Conservation (phyloP, 2,329 filamentous ascomycete species). For the Emergomyces orientalis region DNA sequence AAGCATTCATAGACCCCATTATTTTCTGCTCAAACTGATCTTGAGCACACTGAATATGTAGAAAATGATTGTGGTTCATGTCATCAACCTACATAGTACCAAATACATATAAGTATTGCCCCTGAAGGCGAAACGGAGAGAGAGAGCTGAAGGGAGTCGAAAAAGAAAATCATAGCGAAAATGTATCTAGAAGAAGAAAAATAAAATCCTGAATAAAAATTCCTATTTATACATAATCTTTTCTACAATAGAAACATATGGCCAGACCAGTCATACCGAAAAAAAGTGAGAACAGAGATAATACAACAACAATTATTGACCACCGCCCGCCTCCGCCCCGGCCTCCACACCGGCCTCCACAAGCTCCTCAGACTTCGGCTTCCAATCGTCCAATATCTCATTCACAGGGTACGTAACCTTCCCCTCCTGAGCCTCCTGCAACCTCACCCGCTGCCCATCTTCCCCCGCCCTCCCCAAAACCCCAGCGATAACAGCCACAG, state of each 20-base stretch:
- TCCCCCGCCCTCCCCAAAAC: constrained; percentile 78
- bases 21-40: no score
- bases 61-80: neutral
- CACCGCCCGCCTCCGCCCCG: neutral
- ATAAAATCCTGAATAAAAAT: neutral
- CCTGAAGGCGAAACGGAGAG: neutral
- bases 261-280: neutral
- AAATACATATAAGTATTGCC: no score
- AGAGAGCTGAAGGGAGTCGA: no score
- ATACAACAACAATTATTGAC: neutral
- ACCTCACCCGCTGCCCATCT: constrained; percentile 59
- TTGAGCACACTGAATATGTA: no score
- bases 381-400: constrained; percentile 16
- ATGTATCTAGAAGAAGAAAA: neutral
- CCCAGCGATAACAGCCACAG: constrained; percentile 70
- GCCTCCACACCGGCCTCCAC: no score
- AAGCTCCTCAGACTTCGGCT: neutral
- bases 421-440: constrained; percentile 53
- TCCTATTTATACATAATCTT: constrained; percentile 1
- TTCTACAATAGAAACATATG: neutral
- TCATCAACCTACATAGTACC: no score
- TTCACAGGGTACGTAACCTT: constrained; percentile 46
- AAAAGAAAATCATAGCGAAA: neutral
- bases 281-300: neutral
- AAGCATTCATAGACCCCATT: no score